Percentiles rank a stretch among this genome's conserved stretches.
phyloP scores from a whole-genome alignment of 306 rosid genomes.

The Ceratonia siliqua region DNA sequence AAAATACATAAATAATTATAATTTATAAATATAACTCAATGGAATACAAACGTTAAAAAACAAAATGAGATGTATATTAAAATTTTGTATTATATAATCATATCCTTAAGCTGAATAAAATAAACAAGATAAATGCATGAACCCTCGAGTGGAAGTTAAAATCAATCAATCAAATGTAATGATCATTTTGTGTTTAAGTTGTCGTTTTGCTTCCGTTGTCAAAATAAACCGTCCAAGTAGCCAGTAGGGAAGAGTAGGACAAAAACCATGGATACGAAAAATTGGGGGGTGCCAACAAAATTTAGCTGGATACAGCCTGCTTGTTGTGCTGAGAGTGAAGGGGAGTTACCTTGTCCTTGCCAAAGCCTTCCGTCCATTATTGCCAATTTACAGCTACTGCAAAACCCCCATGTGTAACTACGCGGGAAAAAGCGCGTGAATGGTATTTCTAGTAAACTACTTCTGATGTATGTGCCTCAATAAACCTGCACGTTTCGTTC shows the following conservation, averaged over 20 bases:
- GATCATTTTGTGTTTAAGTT: background rate
- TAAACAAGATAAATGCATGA: too few species aligned
- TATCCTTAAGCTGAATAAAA: too few species aligned
- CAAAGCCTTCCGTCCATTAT: too few species aligned
- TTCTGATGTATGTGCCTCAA: background rate
- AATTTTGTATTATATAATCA: background rate
- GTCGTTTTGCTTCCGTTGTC: background rate
- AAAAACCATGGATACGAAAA: background rate
- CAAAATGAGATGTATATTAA: background rate
- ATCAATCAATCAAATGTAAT: background rate
- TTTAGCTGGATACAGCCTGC: background rate
- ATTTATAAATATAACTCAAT: too few species aligned
- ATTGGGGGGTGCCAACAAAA: background rate
- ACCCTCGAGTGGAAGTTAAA: background rate
- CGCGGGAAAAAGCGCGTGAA: conserved; percentile 14
- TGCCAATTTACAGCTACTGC: too few species aligned
- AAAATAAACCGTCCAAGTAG: background rate
- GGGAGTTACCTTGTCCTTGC: too few species aligned
- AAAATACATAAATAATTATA: too few species aligned
- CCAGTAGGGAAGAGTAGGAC: too few species aligned
- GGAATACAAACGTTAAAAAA: too few species aligned
- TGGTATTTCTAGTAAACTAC: background rate
- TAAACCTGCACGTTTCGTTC: too few species aligned
- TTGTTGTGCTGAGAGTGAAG: too few species aligned
- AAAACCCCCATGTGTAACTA: background rate